phyloP scores from a whole-genome alignment of 2,329 filamentous ascomycete species.

The Dactylella cylindrospora region DNA sequence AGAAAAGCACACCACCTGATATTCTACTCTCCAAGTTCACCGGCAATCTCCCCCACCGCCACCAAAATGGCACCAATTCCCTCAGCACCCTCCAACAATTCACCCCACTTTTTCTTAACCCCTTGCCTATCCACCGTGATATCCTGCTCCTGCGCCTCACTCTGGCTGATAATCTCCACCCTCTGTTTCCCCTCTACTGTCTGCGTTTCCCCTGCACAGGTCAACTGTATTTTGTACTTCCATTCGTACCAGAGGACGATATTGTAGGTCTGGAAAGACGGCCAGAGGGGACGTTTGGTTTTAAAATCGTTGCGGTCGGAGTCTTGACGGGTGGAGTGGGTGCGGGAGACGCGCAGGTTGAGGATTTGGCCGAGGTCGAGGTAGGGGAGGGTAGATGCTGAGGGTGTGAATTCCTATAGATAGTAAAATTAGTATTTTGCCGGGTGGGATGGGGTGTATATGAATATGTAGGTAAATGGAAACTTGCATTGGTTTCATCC shows the following conservation, averaged over 20 bases:
- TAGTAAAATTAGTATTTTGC: too few species aligned
- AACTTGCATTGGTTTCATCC: conserved; percentile 30
- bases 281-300: conserved; percentile 22
- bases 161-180: conserved; percentile 26
- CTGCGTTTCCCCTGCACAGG: conserved; percentile 19
- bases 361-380: conserved; percentile 34
- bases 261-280: conserved; percentile 39
- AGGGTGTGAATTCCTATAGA: too few species aligned
- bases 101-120: conserved; percentile 19
- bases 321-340: conserved; percentile 25
- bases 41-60: neutral
- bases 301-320: conserved; percentile 20
- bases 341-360: conserved; percentile 32
- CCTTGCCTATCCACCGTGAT: conserved; percentile 16
- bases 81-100: conserved; percentile 30
- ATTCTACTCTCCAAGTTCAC: neutral
- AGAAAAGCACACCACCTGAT: too few species aligned
- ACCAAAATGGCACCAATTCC: conserved; percentile 8
- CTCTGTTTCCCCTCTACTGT: conserved; percentile 21
- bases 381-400: too few species aligned
- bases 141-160: conserved; percentile 29
- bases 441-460: too few species aligned
- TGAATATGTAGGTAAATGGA: too few species aligned
- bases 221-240: conserved; percentile 33
- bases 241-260: conserved; percentile 31